Evolutionary conservation across 1,139 yeast species (phyloP), one percentile per base, ranked within the genome.

Genomic region (Pichia sp.): DNA sequence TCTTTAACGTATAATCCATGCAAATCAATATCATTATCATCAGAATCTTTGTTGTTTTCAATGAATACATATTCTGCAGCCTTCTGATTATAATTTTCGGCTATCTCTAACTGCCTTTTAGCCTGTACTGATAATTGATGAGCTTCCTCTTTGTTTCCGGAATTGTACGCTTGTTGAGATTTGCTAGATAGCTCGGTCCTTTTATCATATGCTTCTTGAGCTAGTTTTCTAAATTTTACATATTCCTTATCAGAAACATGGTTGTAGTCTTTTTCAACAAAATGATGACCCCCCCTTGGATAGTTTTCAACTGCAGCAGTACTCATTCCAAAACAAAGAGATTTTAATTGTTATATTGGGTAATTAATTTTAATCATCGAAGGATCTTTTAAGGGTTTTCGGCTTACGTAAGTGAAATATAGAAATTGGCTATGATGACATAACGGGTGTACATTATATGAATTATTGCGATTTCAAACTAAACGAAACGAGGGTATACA

Each of bases 31-130:
- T 92, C 97, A 61, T 87, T 85, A 23, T 72, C 73, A 33, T 77
- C 81, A 33, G 94, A 81, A 59, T 88, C 97, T 33, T 86, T 77
- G 59, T 92, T 92, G 61, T 92, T 92, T 55, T 85, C 92, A 40
- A 82, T 70, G 61, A 90, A 90, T 3, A 88, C 97, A 60, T 82
- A 90, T 60, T 81, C 90, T 1, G 97, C 97, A 1, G 97, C 98
- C 61, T 81, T 77, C 33, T 71, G 67, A 64, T 88, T 88, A 59
- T 72, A 77, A 37, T 69, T 64, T 46, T 87, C 95, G 36, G 90
- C 95, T 53, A 80, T 67, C 0, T 59, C 65, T 33, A 69, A 68
- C 47, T 77, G 78, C 48, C 71, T 59, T 57, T 86, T 83, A 42
- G 92, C 81, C 59, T 81, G 65, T 43, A 77, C 81, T 44, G 95